phyloP scores from a whole-genome alignment of 176 grass and related monocot species.

The Melocanna baccifera region DNA sequence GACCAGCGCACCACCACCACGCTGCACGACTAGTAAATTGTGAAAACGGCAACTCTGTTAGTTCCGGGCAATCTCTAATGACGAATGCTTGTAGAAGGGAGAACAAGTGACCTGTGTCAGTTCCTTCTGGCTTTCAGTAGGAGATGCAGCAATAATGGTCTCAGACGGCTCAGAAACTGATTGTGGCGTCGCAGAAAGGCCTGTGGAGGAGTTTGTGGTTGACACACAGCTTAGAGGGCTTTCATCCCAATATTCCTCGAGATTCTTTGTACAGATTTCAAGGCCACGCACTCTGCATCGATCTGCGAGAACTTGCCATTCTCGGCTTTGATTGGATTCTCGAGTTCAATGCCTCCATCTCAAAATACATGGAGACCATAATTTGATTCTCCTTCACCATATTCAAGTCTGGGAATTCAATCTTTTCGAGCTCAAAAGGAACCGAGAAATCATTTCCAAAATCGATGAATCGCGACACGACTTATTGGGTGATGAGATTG shows the following conservation, averaged over 20 bases:
- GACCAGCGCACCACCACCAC: too few relatives aligned
- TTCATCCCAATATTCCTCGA: conserved; percentile 26
- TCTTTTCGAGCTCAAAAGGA: conserved; percentile 60
- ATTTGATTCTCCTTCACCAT: conserved; percentile 73
- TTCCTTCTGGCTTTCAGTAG: conserved; percentile 35
- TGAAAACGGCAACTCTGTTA: too few relatives aligned
- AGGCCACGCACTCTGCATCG: conserved; percentile 28
- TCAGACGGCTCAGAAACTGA: conserved; percentile 41
- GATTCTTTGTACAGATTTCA: conserved; percentile 33
- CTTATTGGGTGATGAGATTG: conserved; percentile 45
- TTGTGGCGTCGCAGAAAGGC: conserved; percentile 13
- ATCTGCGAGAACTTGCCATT: conserved; percentile 35
- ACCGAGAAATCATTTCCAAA: conserved; percentile 31
- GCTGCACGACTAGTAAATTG: too few relatives aligned
- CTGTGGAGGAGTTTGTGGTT: conserved; percentile 36
- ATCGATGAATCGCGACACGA: not conserved
- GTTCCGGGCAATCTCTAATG: too few relatives aligned
- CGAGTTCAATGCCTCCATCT: conserved; percentile 54
- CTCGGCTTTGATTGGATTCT: conserved; percentile 41
- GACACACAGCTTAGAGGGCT: conserved; percentile 67
- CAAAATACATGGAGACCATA: conserved; percentile 88
- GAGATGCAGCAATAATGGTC: conserved; percentile 24
- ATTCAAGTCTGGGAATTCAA: conserved; percentile 84
- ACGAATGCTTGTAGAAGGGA: too few relatives aligned
- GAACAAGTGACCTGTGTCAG: too few relatives aligned